Percentiles rank a stretch among this genome's conserved stretches.
Conservation (phyloP, 768 basidiomycete species). For the Pleurotus eryngii region DNA sequence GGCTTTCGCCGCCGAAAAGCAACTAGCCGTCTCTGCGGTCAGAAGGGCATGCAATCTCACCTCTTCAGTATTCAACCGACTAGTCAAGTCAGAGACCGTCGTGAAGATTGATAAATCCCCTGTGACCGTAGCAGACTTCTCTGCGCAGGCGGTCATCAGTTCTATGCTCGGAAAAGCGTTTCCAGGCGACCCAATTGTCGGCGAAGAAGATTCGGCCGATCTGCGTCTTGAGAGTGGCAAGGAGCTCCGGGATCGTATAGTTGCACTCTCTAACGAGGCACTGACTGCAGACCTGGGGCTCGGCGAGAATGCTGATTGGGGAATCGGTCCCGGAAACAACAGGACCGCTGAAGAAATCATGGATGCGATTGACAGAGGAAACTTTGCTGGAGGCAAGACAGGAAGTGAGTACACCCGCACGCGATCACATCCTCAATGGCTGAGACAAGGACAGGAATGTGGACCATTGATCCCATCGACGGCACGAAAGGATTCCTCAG, state of each 20-base stretch:
- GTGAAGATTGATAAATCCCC: slow-evolving; percentile 92
- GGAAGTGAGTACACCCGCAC: slow-evolving; percentile 56
- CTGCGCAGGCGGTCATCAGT: slow-evolving; percentile 90
- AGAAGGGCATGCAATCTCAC: slow-evolving; percentile 83
- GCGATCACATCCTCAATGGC: slow-evolving; percentile 1
- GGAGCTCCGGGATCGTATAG: slow-evolving; percentile 60
- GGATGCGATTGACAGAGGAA: slow-evolving; percentile 84
- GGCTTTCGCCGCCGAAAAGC: slow-evolving; percentile 63
- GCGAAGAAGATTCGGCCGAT: slow-evolving; percentile 90
- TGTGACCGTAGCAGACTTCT: slow-evolving; percentile 90
- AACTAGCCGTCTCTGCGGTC: slow-evolving; percentile 84
- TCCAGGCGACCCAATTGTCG: slow-evolving; percentile 85
- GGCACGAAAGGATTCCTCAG: slow-evolving; percentile 93
- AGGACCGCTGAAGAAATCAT: slow-evolving; percentile 61
- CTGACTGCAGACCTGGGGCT: slow-evolving; percentile 50
- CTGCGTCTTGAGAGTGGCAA: slow-evolving; percentile 48
- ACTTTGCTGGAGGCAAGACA: slow-evolving; percentile 60
- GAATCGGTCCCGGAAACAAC: slow-evolving; percentile 58
- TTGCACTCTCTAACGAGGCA: slow-evolving; percentile 79
- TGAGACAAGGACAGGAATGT: slow-evolving; percentile 54
- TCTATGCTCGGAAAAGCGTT: slow-evolving; percentile 75
- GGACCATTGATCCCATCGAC: slow-evolving; percentile 89
- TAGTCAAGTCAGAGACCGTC: slow-evolving; percentile 82
- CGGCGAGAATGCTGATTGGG: slow-evolving; percentile 68
- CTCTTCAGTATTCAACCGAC: slow-evolving; percentile 78